Conservation (phyloP, 1,284 basidiomycete species). For the Rhodotorula mucilaginosa region DNA sequence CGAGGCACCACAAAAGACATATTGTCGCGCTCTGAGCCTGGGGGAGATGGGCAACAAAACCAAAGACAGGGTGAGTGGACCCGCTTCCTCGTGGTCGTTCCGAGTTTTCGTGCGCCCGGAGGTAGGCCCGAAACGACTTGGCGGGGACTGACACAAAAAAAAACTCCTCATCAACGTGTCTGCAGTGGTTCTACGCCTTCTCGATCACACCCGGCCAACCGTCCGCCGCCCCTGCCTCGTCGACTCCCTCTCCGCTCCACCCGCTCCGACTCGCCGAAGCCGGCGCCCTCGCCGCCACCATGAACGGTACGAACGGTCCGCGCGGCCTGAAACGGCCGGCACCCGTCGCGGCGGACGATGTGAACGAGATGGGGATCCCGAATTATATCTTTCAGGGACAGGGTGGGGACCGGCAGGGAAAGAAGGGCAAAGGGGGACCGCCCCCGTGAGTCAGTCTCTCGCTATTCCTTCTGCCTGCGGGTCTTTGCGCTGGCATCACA, state of each 20-base stretch:
- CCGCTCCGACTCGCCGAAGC: conserved; percentile 42
- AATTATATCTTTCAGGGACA: conserved; percentile 43
- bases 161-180: not conserved
- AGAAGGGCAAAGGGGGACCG: conserved; percentile 34
- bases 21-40: conserved; percentile 65
- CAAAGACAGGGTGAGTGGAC: conserved; percentile 70
- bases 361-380: conserved; percentile 41
- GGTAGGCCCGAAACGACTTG: not conserved
- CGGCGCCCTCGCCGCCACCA: not conserved
- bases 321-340: conserved; percentile 39
- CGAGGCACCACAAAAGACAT: conserved; percentile 14
- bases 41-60: conserved; percentile 75
- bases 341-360: conserved; percentile 18
- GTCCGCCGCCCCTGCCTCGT: conserved; percentile 60
- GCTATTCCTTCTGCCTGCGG: not conserved
- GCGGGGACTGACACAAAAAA: conserved; percentile 1
- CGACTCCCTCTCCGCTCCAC: conserved; percentile 69
- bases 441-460: conserved; percentile 32
- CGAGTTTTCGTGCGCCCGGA: not conserved
- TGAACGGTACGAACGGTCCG: conserved; percentile 15
- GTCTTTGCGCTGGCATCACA: not conserved
- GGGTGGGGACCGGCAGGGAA: conserved; percentile 7
- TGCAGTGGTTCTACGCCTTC: conserved; percentile 75
- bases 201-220: conserved; percentile 56
- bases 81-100: not conserved